Evolutionary conservation across 768 basidiomycete species (phyloP), one percentile per base, ranked within the genome.

Genomic region (Hericium alpestre): DNA sequence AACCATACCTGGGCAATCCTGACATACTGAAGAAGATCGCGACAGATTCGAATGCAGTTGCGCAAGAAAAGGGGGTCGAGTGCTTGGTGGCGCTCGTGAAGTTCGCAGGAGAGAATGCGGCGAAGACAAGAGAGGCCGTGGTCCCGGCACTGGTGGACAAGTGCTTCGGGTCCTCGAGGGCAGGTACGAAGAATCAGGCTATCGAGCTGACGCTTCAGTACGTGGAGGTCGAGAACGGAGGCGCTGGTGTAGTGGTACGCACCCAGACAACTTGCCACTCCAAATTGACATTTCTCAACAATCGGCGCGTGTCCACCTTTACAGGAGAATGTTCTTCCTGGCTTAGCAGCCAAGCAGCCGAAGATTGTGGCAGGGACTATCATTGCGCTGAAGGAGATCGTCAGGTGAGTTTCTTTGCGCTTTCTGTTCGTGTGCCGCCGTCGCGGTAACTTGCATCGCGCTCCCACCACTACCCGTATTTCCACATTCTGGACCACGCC

Each of bases 61-160:
- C 95, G 11, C 96, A 99, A 71, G 96, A 99, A 76, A 97, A 95
- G 68, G 96, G 90, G 37, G 80, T 98, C 5, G 95, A 97, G 67
- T 92, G 88, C 63, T 72, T 94, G 38, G 82, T 87, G 55, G 78
- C 85, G 32, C 78, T 98, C 58, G 84, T 96, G 63, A 91, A 93
- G 72, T 91, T 85, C 66, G 90, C 93, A 7, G 96, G 95, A 58
- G 92, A 94, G 77, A 85, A 79, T 48, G 83, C 87, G 48, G 87
- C 87, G 50, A 85, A 83, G 72, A 87, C 89, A 41, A 79, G 91
- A 64, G 82, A 89, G 53, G 77, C 76, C 2, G 84, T 99, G 9
- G 76, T 96, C 8, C 90, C 93, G n/a, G 86, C 87, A 3, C 72
- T 99, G 58, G 93, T 98, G 39, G 96, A 99, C 65, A 99, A 99